Percentiles rank a stretch among this genome's conserved stretches.
Evolutionary conservation across 495 filamentous ascomycete species (phyloP).

Genomic region (Parmelia sp.): DNA sequence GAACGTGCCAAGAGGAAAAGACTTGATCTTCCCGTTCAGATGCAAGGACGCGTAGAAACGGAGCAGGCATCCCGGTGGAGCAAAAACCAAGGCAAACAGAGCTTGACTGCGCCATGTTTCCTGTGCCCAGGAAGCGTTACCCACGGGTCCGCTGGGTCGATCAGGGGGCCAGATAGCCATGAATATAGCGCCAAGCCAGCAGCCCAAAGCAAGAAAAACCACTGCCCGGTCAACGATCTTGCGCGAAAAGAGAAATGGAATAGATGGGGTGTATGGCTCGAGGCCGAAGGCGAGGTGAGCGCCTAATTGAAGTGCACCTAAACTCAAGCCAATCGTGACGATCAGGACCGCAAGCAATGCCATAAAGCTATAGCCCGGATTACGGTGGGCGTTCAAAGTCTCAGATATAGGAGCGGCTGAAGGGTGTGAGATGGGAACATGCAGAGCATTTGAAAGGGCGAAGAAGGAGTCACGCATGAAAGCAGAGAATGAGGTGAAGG

Average conservation of each 20-base stretch:
- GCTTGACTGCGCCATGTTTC: constrained; percentile 67
- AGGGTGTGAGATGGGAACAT: constrained; percentile 37
- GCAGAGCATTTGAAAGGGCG: constrained; percentile 70
- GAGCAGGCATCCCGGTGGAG: constrained; percentile 69
- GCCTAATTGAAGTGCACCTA: constrained; percentile 63
- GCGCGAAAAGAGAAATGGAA: constrained; percentile 53
- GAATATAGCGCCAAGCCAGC: constrained; percentile 75
- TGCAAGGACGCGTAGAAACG: constrained; percentile 65
- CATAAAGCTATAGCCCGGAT: constrained; percentile 76
- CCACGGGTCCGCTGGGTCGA: constrained; percentile 34
- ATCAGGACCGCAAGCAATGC: constrained; percentile 67
- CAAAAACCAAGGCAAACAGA: constrained; percentile 76
- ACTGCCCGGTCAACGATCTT: constrained; percentile 55
- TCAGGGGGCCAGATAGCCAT: constrained; percentile 71
- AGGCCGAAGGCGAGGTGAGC: constrained; percentile 71
- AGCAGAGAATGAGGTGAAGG: constrained; percentile 84
- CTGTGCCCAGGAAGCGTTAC: constrained; percentile 30
- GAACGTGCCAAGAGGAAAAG: constrained; percentile 89
- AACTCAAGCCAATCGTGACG: constrained; percentile 58
- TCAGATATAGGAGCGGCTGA: constrained; percentile 26
- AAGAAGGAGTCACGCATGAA: constrained; percentile 83
- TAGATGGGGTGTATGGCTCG: constrained; percentile 46
- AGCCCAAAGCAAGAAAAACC: constrained; percentile 58
- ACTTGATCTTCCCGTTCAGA: constrained; percentile 58
- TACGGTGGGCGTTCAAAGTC: constrained; percentile 37